These are phyloP conservation scores for Leccinum fuscescens DNA, from an alignment of 1,284 basidiomycete species.

Conservation along the genomic window DNA sequence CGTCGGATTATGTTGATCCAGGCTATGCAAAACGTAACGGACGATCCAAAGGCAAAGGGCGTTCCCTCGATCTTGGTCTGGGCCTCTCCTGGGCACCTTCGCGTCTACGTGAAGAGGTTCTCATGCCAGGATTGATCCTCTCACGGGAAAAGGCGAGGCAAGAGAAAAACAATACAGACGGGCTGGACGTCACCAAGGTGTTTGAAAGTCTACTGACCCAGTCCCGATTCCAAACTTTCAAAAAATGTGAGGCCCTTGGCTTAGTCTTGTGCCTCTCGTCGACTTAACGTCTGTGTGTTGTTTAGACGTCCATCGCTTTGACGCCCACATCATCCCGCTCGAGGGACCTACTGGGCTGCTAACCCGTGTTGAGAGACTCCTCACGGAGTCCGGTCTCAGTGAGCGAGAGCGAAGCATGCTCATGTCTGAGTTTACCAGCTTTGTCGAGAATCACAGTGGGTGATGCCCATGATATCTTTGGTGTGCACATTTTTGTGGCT, in stretches of 20 bases:
- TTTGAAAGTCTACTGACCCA: conserved; percentile 63
- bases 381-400: conserved; percentile 46
- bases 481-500: neutral
- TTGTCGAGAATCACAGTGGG: conserved; percentile 46
- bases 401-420: conserved; percentile 50
- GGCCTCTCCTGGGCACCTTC: conserved; percentile 65
- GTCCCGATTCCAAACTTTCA: conserved; percentile 62
- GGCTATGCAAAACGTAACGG: conserved; percentile 8
- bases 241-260: conserved; percentile 52
- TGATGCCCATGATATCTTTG: conserved; percentile 12
- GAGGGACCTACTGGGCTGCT: conserved; percentile 70
- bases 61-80: conserved; percentile 65
- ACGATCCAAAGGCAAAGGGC: conserved; percentile 48
- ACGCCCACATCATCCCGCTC: conserved; percentile 69
- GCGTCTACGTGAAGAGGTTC: conserved; percentile 58
- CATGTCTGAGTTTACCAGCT: conserved; percentile 58
- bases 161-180: conserved; percentile 37
- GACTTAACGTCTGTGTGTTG: conserved; percentile 4
- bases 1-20: conserved; percentile 9
- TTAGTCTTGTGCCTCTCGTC: conserved; percentile 11
- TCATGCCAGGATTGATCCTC: conserved; percentile 47
- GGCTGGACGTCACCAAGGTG: conserved; percentile 59
- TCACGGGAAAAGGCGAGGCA: conserved; percentile 30
- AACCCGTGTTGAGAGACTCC: conserved; percentile 56
- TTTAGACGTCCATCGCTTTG: conserved; percentile 64